These are phyloP conservation scores for Achaetomiella virescens DNA, from an alignment of 495 filamentous ascomycete genomes.

Conservation along the genomic window DNA sequence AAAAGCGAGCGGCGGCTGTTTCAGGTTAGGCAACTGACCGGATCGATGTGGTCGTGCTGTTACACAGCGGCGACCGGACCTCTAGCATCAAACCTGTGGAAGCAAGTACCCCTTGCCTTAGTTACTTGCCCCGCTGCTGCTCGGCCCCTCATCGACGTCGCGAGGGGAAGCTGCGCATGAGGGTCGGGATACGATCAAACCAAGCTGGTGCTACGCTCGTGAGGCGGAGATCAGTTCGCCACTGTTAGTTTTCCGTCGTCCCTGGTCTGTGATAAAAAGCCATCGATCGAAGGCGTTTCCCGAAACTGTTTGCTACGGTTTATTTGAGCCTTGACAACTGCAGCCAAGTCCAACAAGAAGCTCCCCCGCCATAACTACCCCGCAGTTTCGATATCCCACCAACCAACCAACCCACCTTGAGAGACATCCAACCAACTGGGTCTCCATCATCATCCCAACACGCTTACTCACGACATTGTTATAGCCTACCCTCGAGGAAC, in stretches of 20 bases:
- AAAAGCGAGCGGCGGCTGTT: slow-evolving; percentile 1
- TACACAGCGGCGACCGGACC: no score
- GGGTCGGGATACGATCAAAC: slow-evolving; percentile 7
- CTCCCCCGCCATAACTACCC: background rate
- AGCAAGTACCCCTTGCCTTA: no score
- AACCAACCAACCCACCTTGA: background rate
- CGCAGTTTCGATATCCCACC: background rate
- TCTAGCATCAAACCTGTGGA: no score
- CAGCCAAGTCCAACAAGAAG: no score
- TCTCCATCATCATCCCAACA: background rate
- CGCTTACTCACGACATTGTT: background rate
- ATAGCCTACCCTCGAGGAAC: background rate
- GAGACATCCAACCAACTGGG: background rate
- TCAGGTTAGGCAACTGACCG: slow-evolving; percentile 9
- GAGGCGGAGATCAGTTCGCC: slow-evolving; percentile 5
- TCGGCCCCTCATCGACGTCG: no score
- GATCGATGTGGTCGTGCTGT: background rate
- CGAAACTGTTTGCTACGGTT: no score
- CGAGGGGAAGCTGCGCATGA: background rate
- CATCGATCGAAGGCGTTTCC: background rate
- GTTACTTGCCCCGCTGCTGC: no score
- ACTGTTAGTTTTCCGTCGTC: background rate
- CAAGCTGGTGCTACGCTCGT: background rate
- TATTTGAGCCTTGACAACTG: no score
- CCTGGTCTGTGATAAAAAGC: background rate